Base-by-base conservation (phyloP, 1,284 basidiomycete species). In the Hypsizygus ulmarius region DNA sequence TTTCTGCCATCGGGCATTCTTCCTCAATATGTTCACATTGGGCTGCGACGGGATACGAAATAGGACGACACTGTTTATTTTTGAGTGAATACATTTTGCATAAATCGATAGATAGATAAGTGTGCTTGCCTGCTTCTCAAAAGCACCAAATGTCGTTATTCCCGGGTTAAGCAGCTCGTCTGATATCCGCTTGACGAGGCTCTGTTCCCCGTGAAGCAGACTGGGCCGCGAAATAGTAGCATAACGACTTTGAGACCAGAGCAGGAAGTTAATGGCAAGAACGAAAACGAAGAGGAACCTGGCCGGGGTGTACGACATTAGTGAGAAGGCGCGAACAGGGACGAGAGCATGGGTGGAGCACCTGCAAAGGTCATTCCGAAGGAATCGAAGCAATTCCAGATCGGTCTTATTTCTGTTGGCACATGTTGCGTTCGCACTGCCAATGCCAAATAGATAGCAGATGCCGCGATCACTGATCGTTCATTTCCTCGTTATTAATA, bases 181-280 rank as follows among this genome's bases (percentile, higher is more conserved):
- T 5, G 65, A 66, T 48, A 71, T 66, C 14, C 73, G 65, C 54
- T 69, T 72, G 42, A 72, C 65, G 35, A 75, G 63, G 54, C 64
- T 70, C 38, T 55, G 43, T 29, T 65, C 62, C 36, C 58, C 60
- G 46, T 59, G 55, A 32, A 49, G 43, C 16, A 57, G 45, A 40
- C 53, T 58, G 54, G 39, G 16, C 50, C 51, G 39, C 57, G 62
- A 43, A 70, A 48, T 35, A 70, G 70, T 14, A 16, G 70, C 73
- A 64, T 80, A 82, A 39, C 78, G 75, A 63, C 78, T 78, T 56
- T 78, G 75, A 12, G 85, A 84, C 82, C 80, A 87, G 37, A 88
- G 67, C 29, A 87, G 54, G 55, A 73, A 74, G 54, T 83, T 81
- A 36, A 80, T 36, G 50, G 74, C 59, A 57, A 88, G 64, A 39